Percentiles rank a stretch among this genome's conserved stretches.
These are phyloP conservation scores for Fusarium vanettenii DNA, from an alignment of 2,329 filamentous ascomycete genomes.

Conservation along the genomic window DNA sequence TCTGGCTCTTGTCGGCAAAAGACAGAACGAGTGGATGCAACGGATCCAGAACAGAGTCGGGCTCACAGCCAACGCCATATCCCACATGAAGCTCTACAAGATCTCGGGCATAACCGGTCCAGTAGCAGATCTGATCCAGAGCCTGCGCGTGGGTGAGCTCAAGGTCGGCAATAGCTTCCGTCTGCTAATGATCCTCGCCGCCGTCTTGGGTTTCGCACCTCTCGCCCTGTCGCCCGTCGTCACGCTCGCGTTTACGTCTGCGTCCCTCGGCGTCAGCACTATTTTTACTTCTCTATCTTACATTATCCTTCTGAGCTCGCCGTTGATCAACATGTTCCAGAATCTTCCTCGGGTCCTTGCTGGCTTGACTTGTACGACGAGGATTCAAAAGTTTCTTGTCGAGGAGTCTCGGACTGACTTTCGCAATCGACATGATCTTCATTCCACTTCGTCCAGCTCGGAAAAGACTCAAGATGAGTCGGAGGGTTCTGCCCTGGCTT, in stretches of 20 bases:
- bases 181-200: constrained; percentile 36
- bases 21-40: constrained; percentile 51
- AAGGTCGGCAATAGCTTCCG: constrained; percentile 43
- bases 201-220: constrained; percentile 48
- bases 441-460: not conserved
- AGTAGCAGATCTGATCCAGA: constrained; percentile 45
- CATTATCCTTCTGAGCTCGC: constrained; percentile 48
- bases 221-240: constrained; percentile 49
- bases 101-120: constrained; percentile 45
- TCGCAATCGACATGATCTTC: constrained; percentile 7
- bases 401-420: constrained; percentile 40
- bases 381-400: constrained; percentile 54
- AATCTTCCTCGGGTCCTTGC: constrained; percentile 47
- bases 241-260: constrained; percentile 47
- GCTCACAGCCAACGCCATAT: constrained; percentile 45
- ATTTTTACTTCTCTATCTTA: constrained; percentile 51
- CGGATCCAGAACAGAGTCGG: constrained; percentile 50
- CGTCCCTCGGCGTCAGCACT: constrained; percentile 39
- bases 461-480: not conserved
- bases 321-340: constrained; percentile 49
- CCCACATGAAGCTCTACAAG: constrained; percentile 49
- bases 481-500: not conserved
- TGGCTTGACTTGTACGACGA: constrained; percentile 46
- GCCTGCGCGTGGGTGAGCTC: constrained; percentile 46
- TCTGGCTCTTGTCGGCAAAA: constrained; percentile 26